Percentiles rank a stretch among this genome's conserved stretches.
phyloP scores from a whole-genome alignment of 1,284 basidiomycete species.

The Exsudoporus floridanus region DNA sequence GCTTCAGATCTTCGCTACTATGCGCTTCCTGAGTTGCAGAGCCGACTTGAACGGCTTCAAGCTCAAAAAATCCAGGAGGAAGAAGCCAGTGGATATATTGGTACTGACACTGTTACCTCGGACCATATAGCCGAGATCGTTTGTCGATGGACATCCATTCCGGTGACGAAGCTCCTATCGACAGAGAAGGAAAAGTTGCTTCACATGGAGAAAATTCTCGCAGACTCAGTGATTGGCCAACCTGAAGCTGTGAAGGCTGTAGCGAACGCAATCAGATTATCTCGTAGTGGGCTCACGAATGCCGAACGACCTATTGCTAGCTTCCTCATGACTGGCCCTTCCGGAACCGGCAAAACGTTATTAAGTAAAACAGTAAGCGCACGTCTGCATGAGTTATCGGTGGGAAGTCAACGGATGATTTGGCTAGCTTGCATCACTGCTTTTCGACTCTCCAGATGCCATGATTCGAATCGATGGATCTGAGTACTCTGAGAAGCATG shows the following conservation, averaged over 20 bases:
- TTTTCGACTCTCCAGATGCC: slow-evolving; percentile 88
- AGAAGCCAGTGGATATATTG: slow-evolving; percentile 56
- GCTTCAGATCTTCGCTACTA: slow-evolving; percentile 92
- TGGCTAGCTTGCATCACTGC: slow-evolving; percentile 72
- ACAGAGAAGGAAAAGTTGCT: slow-evolving; percentile 92
- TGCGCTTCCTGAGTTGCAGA: slow-evolving; percentile 89
- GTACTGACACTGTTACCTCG: slow-evolving; percentile 79
- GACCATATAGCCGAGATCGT: slow-evolving; percentile 94
- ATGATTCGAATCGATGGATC: slow-evolving; percentile 92
- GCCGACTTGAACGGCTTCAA: slow-evolving; percentile 69
- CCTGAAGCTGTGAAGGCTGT: slow-evolving; percentile 86
- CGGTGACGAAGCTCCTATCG: slow-evolving; percentile 83
- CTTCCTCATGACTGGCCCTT: slow-evolving; percentile 93
- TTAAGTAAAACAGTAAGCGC: slow-evolving; percentile 82
- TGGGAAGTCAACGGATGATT: background rate
- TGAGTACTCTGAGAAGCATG: slow-evolving; percentile 93
- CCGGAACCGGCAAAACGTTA: slow-evolving; percentile 87
- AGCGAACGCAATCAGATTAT: slow-evolving; percentile 88
- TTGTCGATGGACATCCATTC: slow-evolving; percentile 87
- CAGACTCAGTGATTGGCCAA: slow-evolving; percentile 82
- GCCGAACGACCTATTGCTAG: slow-evolving; percentile 86
- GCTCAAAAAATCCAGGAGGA: slow-evolving; percentile 74
- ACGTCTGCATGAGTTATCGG: background rate
- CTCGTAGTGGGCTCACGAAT: slow-evolving; percentile 85
- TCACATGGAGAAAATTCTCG: slow-evolving; percentile 69